Evolutionary conservation across 2,329 filamentous ascomycete genomes (phyloP).

Genomic region (Cladorrhinum sp.): DNA sequence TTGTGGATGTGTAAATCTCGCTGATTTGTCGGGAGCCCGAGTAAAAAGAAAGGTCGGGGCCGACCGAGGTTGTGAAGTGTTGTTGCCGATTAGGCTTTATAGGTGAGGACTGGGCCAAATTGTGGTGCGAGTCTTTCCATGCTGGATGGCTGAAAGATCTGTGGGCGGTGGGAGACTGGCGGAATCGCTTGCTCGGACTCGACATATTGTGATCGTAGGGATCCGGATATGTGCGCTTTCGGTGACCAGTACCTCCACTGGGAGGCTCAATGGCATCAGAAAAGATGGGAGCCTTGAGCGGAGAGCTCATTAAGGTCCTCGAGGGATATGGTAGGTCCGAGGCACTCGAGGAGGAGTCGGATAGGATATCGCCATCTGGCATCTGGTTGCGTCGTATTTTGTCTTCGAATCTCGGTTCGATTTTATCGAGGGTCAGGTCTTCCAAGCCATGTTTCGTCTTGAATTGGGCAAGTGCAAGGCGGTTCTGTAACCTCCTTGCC

Average conservation of each 20-base stretch:
- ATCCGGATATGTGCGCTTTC: constrained; percentile 61
- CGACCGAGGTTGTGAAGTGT: constrained; percentile 68
- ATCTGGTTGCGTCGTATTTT: constrained; percentile 72
- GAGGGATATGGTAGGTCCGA: constrained; percentile 72
- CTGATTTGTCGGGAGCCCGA: constrained; percentile 66
- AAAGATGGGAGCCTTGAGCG: constrained; percentile 77
- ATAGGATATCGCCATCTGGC: constrained; percentile 68
- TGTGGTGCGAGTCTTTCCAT: constrained; percentile 70
- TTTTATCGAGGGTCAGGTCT: constrained; percentile 78
- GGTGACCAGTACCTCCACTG: constrained; percentile 62
- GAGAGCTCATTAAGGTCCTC: constrained; percentile 74
- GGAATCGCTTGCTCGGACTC: constrained; percentile 66
- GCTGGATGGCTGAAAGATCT: constrained; percentile 57
- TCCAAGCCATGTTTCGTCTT: constrained; percentile 97
- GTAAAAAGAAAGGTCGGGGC: constrained; percentile 76
- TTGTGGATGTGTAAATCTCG: constrained; percentile 57
- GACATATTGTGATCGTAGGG: constrained; percentile 54
- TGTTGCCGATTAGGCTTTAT: constrained; percentile 72
- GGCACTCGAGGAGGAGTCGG: constrained; percentile 81
- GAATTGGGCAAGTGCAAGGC: constrained; percentile 91
- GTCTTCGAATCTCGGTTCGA: constrained; percentile 80
- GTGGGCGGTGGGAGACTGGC: constrained; percentile 60
- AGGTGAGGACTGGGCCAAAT: constrained; percentile 81
- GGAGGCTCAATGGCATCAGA: constrained; percentile 76
- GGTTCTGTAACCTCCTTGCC: constrained; percentile 86